phyloP scores from a whole-genome alignment of 805 yeast genomes.

The Candida michaelii region DNA sequence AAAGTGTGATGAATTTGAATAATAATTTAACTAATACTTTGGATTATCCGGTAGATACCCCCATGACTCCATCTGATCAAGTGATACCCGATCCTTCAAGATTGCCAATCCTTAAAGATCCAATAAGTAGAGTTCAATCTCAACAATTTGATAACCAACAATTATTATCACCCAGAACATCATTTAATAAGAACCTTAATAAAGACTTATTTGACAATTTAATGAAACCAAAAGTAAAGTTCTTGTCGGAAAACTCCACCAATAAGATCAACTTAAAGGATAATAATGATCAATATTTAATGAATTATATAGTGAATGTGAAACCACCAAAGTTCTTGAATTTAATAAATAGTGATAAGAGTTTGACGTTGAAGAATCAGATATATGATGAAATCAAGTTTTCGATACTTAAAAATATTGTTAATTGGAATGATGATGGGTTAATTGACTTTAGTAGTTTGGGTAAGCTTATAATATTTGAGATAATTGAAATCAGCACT shows the following conservation, averaged over 20 bases:
- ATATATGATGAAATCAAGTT: slow-evolving; percentile 15
- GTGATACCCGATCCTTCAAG: slow-evolving; percentile 18
- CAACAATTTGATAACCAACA: slow-evolving; percentile 7
- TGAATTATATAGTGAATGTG: slow-evolving; percentile 20
- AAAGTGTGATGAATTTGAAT: background rate
- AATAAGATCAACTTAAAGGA: slow-evolving; percentile 4
- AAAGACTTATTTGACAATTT: slow-evolving; percentile 16
- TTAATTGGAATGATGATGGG: slow-evolving; percentile 11
- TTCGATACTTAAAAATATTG: slow-evolving; percentile 9
- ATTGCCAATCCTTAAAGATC: background rate
- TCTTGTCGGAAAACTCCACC: slow-evolving; percentile 8
- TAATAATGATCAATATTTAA: slow-evolving; percentile 10
- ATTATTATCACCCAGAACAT: slow-evolving; percentile 18
- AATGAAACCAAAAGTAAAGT: slow-evolving; percentile 17
- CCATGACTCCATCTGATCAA: slow-evolving; percentile 19
- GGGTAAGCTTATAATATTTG: slow-evolving; percentile 39
- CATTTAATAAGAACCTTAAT: slow-evolving; percentile 16
- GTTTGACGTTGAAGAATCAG: slow-evolving; percentile 12
- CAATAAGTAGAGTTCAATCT: background rate
- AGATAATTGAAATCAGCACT: slow-evolving; percentile 40
- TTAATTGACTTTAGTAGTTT: slow-evolving; percentile 16
- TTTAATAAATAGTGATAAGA: slow-evolving; percentile 12
- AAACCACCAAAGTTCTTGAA: slow-evolving; percentile 22
- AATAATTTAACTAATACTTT: background rate
- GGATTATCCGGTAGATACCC: slow-evolving; percentile 13